phyloP scores from a whole-genome alignment of 148 eudicot genomes.

The Cornus florida region DNA sequence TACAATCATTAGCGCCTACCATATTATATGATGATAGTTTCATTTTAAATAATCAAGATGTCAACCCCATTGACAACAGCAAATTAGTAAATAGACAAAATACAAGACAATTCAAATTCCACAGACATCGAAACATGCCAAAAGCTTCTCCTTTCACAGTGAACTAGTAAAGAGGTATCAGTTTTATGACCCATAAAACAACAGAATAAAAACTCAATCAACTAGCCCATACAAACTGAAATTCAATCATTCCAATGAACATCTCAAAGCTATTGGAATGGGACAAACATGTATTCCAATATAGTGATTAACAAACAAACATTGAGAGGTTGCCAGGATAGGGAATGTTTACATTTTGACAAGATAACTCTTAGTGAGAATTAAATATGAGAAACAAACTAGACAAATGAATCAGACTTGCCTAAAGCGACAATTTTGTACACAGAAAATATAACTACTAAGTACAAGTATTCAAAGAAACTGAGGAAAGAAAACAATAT shows the following conservation, averaged over 20 bases:
- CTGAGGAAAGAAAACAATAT: background rate
- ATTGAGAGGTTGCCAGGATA: too few relatives aligned
- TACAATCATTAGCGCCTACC: background rate
- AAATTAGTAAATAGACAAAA: background rate
- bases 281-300: too few relatives aligned
- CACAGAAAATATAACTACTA: too few relatives aligned
- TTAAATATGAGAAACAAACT: too few relatives aligned
- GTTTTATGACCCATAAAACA: background rate
- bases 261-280: too few relatives aligned
- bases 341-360: too few relatives aligned
- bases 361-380: too few relatives aligned
- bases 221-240: background rate
- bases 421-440: too few relatives aligned
- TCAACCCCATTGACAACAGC: background rate
- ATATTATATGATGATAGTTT: background rate
- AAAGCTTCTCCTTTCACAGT: background rate
- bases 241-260: background rate
- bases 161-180: background rate
- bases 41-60: too few relatives aligned
- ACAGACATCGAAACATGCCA: background rate
- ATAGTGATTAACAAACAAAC: too few relatives aligned
- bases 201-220: constrained; percentile 3
- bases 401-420: too few relatives aligned
- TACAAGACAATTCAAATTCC: background rate
- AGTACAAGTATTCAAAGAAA: too few relatives aligned